Evolutionary conservation across 768 basidiomycete species (phyloP), one percentile per base, ranked within the genome.

Genomic region (Epithele typhae): DNA sequence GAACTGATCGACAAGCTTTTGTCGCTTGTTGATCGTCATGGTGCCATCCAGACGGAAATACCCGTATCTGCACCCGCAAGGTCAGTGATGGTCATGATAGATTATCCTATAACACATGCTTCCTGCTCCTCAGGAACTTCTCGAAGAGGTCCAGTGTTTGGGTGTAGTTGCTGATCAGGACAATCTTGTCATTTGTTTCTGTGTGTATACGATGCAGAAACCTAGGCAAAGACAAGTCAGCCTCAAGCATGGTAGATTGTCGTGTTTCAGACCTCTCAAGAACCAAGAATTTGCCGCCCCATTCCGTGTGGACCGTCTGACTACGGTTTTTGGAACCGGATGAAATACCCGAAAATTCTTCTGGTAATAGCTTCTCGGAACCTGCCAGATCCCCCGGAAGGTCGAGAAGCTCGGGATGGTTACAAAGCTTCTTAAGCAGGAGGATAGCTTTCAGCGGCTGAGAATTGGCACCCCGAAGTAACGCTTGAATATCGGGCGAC

Each of bases 381-480:
- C 93, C 93, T 40, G 73, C 77, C 45, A 97, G 75, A 62, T 95
- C 93, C 1, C 77, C 73, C 0, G 93, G 93, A 2, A 97, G 68
- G 54, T 92, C 79, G 19, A 97, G 77, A 25, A 97, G 73, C 62
- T 93, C 90, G 1, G 93, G 93, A 57, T 95, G 94, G 61, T 96
- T 97, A 67, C 93, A 95, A 1, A 97, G 72, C 65, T 97, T 97
- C 73, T 94, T 92, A 38, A 97, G 70, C 45, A 95, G 82, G 53
- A 92, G 92, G 61, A 97, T 96, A 1, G 93, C 93, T 60, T 93
- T 95, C 42, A 97, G 76, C n/a, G 93, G 93, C 59, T 96, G 93
- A 0, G 92, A 93, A 4, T 94, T 78, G 40, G 77, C 73, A 18
- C 93, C 93, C 10, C 92, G 84, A 3, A 97, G 76, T 1, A 96